Evolutionary conservation across 2,329 filamentous ascomycete species (phyloP).

Genomic region (Lecanicillium sp.): DNA sequence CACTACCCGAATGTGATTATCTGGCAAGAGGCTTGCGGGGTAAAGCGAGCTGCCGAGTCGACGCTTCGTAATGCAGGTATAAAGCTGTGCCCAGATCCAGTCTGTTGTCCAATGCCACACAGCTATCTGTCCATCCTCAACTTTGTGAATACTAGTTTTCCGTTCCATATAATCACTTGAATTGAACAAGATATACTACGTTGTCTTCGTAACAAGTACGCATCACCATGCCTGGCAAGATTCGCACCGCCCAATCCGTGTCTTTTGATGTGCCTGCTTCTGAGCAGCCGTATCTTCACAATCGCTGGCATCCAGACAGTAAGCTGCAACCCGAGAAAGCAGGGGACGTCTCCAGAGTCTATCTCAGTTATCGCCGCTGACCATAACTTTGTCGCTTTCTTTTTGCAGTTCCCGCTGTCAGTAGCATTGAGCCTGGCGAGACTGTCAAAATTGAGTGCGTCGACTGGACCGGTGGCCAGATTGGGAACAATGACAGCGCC

Average conservation of each 20-base stretch:
- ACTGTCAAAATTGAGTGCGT: slow-evolving; percentile 91
- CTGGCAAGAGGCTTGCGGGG: too few species aligned
- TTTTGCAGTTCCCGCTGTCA: slow-evolving; percentile 59
- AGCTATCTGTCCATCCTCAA: too few species aligned
- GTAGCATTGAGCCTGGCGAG: slow-evolving; percentile 70
- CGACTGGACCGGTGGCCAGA: slow-evolving; percentile 79
- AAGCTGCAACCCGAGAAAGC: slow-evolving; percentile 17
- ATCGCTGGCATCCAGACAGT: slow-evolving; percentile 92
- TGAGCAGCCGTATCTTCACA: slow-evolving; percentile 65
- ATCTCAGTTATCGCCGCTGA: not conserved
- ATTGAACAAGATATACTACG: too few species aligned
- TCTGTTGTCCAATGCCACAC: too few species aligned
- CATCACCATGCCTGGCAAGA: slow-evolving; percentile 28
- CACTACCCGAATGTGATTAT: too few species aligned
- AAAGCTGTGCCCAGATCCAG: too few species aligned
- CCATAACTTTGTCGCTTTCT: too few species aligned
- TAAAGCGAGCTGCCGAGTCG: too few species aligned
- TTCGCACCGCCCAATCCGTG: slow-evolving; percentile 66
- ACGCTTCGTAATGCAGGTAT: too few species aligned
- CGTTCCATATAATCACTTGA: too few species aligned
- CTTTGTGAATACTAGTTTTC: too few species aligned
- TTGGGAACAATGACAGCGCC: slow-evolving; percentile 81
- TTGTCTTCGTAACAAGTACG: too few species aligned
- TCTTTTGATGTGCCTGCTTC: slow-evolving; percentile 63
- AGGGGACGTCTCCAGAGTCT: not conserved